A percentile compares a stretch with the other conserved stretches of the same genome.
Conservation (phyloP, 257 asterid species). For the Echites panduratus region DNA sequence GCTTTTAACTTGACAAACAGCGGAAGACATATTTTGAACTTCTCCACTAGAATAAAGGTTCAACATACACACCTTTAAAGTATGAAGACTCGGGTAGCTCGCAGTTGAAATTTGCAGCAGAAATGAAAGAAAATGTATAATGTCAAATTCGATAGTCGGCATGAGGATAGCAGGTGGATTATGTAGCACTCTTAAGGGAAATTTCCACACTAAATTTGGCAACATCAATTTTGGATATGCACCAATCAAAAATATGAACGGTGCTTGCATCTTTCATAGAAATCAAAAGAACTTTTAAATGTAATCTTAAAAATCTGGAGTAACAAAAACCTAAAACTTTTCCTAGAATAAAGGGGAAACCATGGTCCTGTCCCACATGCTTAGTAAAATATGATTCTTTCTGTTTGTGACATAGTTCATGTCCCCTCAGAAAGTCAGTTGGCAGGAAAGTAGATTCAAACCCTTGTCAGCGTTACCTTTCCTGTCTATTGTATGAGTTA, state of each 20-base stretch:
- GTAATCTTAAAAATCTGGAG: not conserved
- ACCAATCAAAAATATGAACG: not conserved
- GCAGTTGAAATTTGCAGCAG: not conserved
- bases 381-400: not conserved
- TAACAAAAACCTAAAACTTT: not conserved
- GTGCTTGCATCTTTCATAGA: not conserved
- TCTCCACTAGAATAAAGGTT: not conserved
- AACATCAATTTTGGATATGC: not conserved
- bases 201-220: not conserved
- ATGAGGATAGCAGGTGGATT: not conserved
- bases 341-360: not conserved
- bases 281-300: not conserved
- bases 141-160: not conserved
- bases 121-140: not conserved
- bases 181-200: not conserved
- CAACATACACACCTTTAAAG: not conserved
- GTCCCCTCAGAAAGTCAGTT: not conserved
- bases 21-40: not conserved
- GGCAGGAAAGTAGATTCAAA: not conserved
- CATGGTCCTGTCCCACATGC: not conserved
- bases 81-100: not conserved
- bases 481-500: not conserved
- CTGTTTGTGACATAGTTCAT: not conserved
- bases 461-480: not conserved
- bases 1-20: not conserved